A percentile compares a stretch with the other conserved stretches of the same genome.
Evolutionary conservation across 495 filamentous ascomycete species (phyloP).

Genomic region (Hypoxylon subgilvum): DNA sequence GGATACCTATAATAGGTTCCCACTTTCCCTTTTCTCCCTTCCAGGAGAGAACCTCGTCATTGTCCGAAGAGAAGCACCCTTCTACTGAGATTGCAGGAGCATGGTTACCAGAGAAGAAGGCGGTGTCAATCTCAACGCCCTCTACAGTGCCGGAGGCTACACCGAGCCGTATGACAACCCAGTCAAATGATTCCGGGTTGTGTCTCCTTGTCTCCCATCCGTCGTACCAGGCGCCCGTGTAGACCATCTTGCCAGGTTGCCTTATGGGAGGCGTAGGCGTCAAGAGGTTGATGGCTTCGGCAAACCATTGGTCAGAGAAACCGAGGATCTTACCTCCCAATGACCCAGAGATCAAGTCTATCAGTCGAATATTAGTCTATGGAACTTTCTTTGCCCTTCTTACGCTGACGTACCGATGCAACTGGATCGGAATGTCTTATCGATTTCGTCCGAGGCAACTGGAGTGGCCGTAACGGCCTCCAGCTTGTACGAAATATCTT

Average conservation of each 20-base stretch:
- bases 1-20: constrained; percentile 72
- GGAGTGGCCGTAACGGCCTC: constrained; percentile 54
- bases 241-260: constrained; percentile 80
- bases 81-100: constrained; percentile 84
- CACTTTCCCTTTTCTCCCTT: constrained; percentile 64
- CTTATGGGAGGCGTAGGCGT: constrained; percentile 76
- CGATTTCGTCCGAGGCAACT: constrained; percentile 66
- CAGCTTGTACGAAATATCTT: constrained; percentile 53
- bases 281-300: constrained; percentile 77
- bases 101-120: constrained; percentile 87
- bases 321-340: constrained; percentile 77
- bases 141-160: constrained; percentile 75
- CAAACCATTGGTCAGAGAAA: constrained; percentile 90
- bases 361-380: constrained; percentile 18
- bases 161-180: constrained; percentile 81
- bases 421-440: constrained; percentile 71
- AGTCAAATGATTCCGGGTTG: constrained; percentile 80
- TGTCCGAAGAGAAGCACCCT: constrained; percentile 69
- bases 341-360: constrained; percentile 77
- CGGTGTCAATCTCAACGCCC: constrained; percentile 86
- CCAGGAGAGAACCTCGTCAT: constrained; percentile 65
- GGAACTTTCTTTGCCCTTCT: neutral
- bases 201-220: constrained; percentile 94
- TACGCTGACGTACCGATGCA: constrained; percentile 64
- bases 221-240: constrained; percentile 91